These are phyloP conservation scores for Yarrowia yakushimensis DNA, from an alignment of 805 yeast genomes.

Conservation along the genomic window DNA sequence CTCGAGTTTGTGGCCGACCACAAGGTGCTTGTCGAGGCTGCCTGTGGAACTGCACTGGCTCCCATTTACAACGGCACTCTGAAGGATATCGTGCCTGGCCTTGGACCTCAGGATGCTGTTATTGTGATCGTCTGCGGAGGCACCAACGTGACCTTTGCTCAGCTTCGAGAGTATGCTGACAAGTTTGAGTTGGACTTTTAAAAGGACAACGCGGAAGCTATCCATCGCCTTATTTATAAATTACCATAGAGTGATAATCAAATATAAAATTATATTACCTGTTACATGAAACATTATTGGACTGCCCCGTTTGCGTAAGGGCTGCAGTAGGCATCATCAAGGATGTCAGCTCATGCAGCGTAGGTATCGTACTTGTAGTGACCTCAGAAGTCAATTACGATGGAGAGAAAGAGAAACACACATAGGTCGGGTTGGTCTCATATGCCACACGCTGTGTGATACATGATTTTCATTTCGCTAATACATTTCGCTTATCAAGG, in stretches of 20 bases:
- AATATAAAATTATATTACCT: not conserved
- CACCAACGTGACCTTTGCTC: constrained; percentile 36
- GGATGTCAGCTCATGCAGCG: not conserved
- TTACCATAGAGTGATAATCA: not conserved
- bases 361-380: no score
- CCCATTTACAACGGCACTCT: constrained; percentile 37
- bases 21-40: constrained; percentile 59
- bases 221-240: constrained; percentile 9
- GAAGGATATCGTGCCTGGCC: constrained; percentile 30
- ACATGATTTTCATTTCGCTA: constrained; percentile 11
- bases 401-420: no score
- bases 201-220: not conserved
- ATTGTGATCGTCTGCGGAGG: constrained; percentile 62
- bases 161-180: constrained; percentile 31
- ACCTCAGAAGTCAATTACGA: no score
- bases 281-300: not conserved
- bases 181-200: constrained; percentile 29
- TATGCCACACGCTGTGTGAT: not conserved
- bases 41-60: constrained; percentile 67
- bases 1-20: constrained; percentile 50
- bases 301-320: not conserved
- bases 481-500: constrained; percentile 15
- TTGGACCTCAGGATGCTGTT: constrained; percentile 44
- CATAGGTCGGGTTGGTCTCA: no score
- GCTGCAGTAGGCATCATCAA: constrained; percentile 8